These are phyloP conservation scores for Sphaerobolus stellatus DNA, from an alignment of 1,284 basidiomycete genomes.

Conservation along the genomic window DNA sequence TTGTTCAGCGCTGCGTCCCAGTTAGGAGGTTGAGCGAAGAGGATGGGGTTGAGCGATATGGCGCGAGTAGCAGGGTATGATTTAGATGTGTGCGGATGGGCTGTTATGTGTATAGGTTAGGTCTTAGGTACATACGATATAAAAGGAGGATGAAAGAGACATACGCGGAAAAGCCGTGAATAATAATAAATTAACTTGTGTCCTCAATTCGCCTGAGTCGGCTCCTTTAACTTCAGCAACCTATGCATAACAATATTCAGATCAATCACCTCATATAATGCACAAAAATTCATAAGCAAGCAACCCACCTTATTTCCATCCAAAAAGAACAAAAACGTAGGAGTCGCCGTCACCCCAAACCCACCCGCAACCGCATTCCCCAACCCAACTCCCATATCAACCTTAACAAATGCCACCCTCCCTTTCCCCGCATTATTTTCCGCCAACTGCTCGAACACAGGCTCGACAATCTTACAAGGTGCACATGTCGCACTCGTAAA, in stretches of 20 bases:
- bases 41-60: constrained; percentile 72
- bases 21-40: constrained; percentile 69
- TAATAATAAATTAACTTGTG: constrained; percentile 69
- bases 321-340: constrained; percentile 84
- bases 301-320: constrained; percentile 69
- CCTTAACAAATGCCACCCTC: constrained; percentile 72
- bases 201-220: constrained; percentile 60
- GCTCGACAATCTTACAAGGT: constrained; percentile 64
- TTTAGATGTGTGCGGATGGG: constrained; percentile 72
- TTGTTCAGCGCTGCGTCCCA: constrained; percentile 66
- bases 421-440: constrained; percentile 38
- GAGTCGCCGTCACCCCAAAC: constrained; percentile 74
- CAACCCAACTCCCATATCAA: constrained; percentile 73
- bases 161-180: constrained; percentile 76
- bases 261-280: not conserved
- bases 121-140: not conserved
- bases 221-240: constrained; percentile 74
- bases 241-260: constrained; percentile 32
- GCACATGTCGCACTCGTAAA: constrained; percentile 65
- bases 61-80: constrained; percentile 61
- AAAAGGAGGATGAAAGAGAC: constrained; percentile 29
- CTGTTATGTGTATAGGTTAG: constrained; percentile 33
- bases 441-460: constrained; percentile 57
- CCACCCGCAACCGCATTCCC: constrained; percentile 59
- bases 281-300: not conserved